Base-by-base conservation (phyloP, 306 rosid genomes). In the Medicago ruthenica region DNA sequence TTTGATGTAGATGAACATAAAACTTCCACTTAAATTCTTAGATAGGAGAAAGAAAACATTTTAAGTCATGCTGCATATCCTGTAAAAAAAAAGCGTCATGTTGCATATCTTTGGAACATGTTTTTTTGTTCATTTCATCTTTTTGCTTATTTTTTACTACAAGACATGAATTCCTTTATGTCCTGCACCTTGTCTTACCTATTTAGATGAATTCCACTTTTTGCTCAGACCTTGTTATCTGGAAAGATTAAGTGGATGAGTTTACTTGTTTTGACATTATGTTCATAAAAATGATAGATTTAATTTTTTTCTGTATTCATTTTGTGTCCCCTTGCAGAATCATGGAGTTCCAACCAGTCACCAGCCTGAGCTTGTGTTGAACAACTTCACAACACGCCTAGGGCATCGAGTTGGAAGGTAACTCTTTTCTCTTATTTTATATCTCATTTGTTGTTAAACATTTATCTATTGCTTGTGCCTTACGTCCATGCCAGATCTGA, bases 401-500 rank as follows among this genome's bases (percentile, higher is more conserved):
- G 99, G 99, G 75, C 92, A 79, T 85, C 93, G 99, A 44, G 3
- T 95, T 66, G 99, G 97, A 86, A 92, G 99, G 99, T 95, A 40
- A 9, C 36, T 18, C 77, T 78, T 24, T 64, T 55, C 37, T 67
- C 68, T 75, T 13, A 36, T 63, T 55, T 15, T 11, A 15, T 41
- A 16, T 60, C 45, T 42, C 53, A 17, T 72, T 13, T 76, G 14
- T 61, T n/a, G 48, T 61, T 45, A 21, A 48, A 54, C 53, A 39
- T 64, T 36, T 40, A 42, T 45, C n/a, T 41, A 36, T 59, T 55
- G 61, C 45, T 71, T 59, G 45, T 42, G 40, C 21, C 42, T 67
- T 42, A 74, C 71, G 60, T 20, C 65, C 41, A 41, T 64, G 73
- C 67, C 20, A 14, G 57, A 63, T 34, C 55, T 64, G 20, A 40